phyloP scores from a whole-genome alignment of 1,284 basidiomycete species.

The Ganoderma lingzhi region DNA sequence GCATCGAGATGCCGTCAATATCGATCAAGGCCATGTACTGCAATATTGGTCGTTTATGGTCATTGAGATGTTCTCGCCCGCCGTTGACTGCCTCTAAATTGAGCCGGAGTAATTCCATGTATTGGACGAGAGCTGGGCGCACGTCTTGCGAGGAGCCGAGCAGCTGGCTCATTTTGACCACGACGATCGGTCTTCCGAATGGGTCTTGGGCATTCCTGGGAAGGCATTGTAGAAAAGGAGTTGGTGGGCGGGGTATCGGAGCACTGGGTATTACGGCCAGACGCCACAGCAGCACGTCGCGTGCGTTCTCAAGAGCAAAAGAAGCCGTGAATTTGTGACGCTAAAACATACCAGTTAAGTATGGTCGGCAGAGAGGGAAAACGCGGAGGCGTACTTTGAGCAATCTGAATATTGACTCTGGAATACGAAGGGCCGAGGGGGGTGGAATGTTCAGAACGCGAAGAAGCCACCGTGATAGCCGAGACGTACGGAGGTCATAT shows the following conservation, averaged over 20 bases:
- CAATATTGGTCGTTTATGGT: constrained; percentile 47
- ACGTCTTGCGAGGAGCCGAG: constrained; percentile 46
- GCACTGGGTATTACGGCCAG: constrained; percentile 54
- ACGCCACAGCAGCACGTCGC: constrained; percentile 66
- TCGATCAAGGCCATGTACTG: constrained; percentile 80
- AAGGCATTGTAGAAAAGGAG: constrained; percentile 54
- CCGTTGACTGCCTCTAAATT: constrained; percentile 55
- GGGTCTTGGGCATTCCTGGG: constrained; percentile 61
- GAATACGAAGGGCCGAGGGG: not conserved
- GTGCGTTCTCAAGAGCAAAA: constrained; percentile 68
- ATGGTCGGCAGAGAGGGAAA: constrained; percentile 18
- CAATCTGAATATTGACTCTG: constrained; percentile 73
- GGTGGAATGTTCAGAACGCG: constrained; percentile 8
- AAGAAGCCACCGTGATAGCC: constrained; percentile 5
- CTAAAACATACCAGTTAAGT: constrained; percentile 44
- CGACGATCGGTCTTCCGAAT: constrained; percentile 68
- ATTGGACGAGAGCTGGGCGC: constrained; percentile 53
- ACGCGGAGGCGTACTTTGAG: constrained; percentile 55
- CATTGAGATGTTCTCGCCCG: constrained; percentile 33
- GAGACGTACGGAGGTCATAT: constrained; percentile 53
- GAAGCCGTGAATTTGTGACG: constrained; percentile 71
- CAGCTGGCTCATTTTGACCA: constrained; percentile 51
- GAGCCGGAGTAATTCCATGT: constrained; percentile 62
- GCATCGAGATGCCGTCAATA: constrained; percentile 64
- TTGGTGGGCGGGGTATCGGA: constrained; percentile 35